Evolutionary conservation across 768 basidiomycete species (phyloP).

Genomic region (Pisolithus orientalis): DNA sequence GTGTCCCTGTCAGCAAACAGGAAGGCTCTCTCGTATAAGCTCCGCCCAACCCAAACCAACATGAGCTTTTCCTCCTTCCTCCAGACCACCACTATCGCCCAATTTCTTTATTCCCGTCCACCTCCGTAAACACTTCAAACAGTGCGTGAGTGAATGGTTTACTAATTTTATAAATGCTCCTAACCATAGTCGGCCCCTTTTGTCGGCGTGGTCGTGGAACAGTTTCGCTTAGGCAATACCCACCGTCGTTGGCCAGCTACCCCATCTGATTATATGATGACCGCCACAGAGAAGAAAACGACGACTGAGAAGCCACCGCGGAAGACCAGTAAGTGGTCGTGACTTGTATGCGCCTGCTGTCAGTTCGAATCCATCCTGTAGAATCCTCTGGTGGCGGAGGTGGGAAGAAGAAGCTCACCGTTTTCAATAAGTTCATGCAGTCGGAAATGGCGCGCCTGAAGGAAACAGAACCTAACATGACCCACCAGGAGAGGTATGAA

Average conservation of each 20-base stretch:
- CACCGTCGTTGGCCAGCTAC: slow-evolving; percentile 6
- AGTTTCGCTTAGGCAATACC: slow-evolving; percentile 9
- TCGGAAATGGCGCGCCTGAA: slow-evolving; percentile 74
- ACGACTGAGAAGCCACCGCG: slow-evolving; percentile 42
- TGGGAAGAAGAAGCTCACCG: slow-evolving; percentile 55
- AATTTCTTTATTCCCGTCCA: slow-evolving; percentile 5
- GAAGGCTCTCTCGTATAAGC: slow-evolving; percentile 44
- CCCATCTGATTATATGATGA: slow-evolving; percentile 29
- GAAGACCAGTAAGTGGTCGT: slow-evolving; percentile 42
- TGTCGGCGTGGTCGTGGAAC: slow-evolving; percentile 22
- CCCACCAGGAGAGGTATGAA: slow-evolving; percentile 67
- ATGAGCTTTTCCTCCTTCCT: slow-evolving; percentile 42
- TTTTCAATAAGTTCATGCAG: slow-evolving; percentile 80
- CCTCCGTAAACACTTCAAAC: slow-evolving; percentile 5
- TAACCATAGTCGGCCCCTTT: slow-evolving; percentile 20
- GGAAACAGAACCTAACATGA: slow-evolving; percentile 64
- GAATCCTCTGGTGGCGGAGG: slow-evolving; percentile 49
- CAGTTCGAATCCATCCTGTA: slow-evolving; percentile 26
- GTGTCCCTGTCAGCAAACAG: slow-evolving; percentile 5
- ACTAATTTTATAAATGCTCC: slow-evolving; percentile 2
- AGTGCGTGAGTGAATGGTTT: slow-evolving; percentile 4
- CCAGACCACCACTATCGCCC: slow-evolving; percentile 29
- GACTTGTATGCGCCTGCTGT: slow-evolving; percentile 9
- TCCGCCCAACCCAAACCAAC: slow-evolving; percentile 46
- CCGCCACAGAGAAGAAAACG: slow-evolving; percentile 32